Conservation (phyloP, 2,329 filamentous ascomycete genomes). For the Sporothrix sp. region DNA sequence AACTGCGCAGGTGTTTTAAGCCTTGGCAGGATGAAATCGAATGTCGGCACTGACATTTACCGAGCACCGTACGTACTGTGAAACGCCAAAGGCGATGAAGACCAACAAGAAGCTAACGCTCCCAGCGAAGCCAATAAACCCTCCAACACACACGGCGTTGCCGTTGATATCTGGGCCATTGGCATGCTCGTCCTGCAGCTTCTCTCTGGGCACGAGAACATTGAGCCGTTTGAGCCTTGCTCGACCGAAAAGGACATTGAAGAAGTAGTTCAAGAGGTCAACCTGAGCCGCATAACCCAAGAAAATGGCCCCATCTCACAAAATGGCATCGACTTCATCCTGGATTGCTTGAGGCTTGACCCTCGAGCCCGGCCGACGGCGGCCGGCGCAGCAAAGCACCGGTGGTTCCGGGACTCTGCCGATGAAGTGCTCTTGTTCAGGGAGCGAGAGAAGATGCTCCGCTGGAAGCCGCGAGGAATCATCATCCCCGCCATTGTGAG, state of each 20-base stretch:
- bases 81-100: no score
- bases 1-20: conserved; percentile 36
- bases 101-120: no score
- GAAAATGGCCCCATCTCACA: conserved; percentile 10
- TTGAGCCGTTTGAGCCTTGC: conserved; percentile 17
- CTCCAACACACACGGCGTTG: conserved; percentile 23
- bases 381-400: conserved; percentile 3
- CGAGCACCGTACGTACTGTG: conserved; percentile 39
- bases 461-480: conserved; percentile 16
- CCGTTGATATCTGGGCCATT: conserved; percentile 44
- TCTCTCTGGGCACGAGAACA: conserved; percentile 18
- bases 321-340: conserved; percentile 13
- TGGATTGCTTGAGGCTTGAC: conserved; percentile 11
- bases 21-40: conserved; percentile 33
- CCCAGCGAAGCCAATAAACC: conserved; percentile 32
- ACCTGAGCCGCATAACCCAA: neutral
- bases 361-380: conserved; percentile 13
- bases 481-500: conserved; percentile 15
- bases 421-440: conserved; percentile 8
- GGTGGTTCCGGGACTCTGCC: conserved; percentile 12
- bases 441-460: conserved; percentile 5
- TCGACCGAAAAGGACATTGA: conserved; percentile 11
- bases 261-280: conserved; percentile 12
- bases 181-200: conserved; percentile 36
- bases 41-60: conserved; percentile 37